Evolutionary conservation across 2,329 filamentous ascomycete species (phyloP), one percentile per base, ranked within the genome.

Genomic region (Aureobasidium sp.): DNA sequence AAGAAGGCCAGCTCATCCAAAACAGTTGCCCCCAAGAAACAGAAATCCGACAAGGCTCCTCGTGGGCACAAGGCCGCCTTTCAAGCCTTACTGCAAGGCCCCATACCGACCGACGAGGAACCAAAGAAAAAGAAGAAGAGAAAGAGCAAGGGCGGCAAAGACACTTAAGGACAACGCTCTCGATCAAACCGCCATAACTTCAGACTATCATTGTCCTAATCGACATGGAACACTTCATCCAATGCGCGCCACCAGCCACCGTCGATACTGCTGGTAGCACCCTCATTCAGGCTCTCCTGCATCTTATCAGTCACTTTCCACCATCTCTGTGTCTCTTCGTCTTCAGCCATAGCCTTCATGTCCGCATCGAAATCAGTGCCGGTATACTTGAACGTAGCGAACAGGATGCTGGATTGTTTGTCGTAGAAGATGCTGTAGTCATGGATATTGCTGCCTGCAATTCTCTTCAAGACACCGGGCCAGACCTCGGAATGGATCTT

Each of bases 361-460:
- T 93, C 89, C 10, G 79, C 86, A 2, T 83, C 85, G 64, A 84
- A 91, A 66, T 90, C 82, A 64, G 82, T 82, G 0, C 90, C 89
- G n/a, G 88, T 79, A 69, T 92, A 93, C 72, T 90, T 91, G 79
- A 91, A 90, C 27, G 79, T 85, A 0, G 87, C 87, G 70, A 92
- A 92, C 1, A 93, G 79, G 46, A 86, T 86, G 60, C 82, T 76
- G 0, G 82, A 81, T 5, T 72, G 75, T 13, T 85, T 79, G 69
- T 90, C 86, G 67, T 89, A 84, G 75, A 83, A 91, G 71, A 92
- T 82, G 66, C 84, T 89, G 69, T 91, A 93, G 70, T 93, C 89
- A 64, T 80, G 76, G 63, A 93, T 89, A 67, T 88, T 88, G 72
- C 86, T 89, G 44, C 86, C 83, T 71, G 86, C 85, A 70, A 93